Conservation (phyloP, 768 basidiomycete species). For the Mycena capillaripes region DNA sequence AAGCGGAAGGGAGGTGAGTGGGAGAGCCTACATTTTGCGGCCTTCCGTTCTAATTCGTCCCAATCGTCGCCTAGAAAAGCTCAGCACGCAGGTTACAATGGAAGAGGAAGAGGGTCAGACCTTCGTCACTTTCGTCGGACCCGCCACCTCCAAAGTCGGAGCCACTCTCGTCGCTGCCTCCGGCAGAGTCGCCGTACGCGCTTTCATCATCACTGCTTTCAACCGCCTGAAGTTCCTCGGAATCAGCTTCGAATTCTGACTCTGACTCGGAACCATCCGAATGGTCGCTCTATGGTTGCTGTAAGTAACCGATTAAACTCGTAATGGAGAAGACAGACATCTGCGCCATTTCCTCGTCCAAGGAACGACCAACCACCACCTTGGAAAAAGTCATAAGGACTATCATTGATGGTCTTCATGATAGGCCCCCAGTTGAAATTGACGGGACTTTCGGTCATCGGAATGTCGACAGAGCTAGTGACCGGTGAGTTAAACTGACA, state of each 20-base stretch:
- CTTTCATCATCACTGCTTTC: constrained; percentile 72
- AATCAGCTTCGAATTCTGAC: constrained; percentile 63
- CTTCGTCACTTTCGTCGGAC: constrained; percentile 67
- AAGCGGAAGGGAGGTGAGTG: constrained; percentile 5
- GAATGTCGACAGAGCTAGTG: constrained; percentile 94
- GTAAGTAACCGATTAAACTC: constrained; percentile 5
- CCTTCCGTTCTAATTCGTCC: constrained; percentile 95
- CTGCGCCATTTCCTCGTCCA: constrained; percentile 76
- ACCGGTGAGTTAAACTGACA: constrained; percentile 17
- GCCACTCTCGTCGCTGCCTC: constrained; percentile 73
- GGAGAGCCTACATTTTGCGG: constrained; percentile 79
- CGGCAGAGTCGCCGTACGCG: constrained; percentile 77
- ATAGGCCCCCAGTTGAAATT: constrained; percentile 98
- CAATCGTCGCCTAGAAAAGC: constrained; percentile 83
- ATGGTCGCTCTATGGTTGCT: constrained; percentile 52
- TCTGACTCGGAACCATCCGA: constrained; percentile 64
- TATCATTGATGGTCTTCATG: constrained; percentile 99
- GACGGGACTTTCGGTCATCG: constrained; percentile 95
- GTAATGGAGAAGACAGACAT: constrained; percentile 59
- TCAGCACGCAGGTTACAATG: constrained; percentile 1
- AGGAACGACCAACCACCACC: constrained; percentile 97
- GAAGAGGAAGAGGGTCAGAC: constrained; percentile 48
- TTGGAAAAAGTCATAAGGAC: constrained; percentile 95
- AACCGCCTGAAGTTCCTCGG: constrained; percentile 68
- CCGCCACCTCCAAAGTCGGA: constrained; percentile 70